Percentiles rank a stretch among this genome's conserved stretches.
These are phyloP conservation scores for Neofusicoccum cordaticola DNA, from an alignment of 2,329 filamentous ascomycete species.

Conservation along the genomic window DNA sequence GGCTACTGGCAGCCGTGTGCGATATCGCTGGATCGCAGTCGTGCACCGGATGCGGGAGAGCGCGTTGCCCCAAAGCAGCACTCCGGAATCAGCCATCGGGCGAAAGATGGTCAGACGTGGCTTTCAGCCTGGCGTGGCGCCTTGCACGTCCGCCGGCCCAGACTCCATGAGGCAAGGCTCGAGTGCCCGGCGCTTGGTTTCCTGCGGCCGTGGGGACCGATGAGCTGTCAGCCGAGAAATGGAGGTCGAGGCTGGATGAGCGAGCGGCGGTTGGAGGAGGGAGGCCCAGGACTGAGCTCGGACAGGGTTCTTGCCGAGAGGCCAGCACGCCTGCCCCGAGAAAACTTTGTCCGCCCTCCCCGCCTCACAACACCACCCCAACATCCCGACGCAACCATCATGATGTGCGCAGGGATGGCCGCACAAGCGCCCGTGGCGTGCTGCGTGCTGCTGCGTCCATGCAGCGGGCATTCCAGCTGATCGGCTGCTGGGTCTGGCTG, in stretches of 20 bases:
- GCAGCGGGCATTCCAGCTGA: neutral
- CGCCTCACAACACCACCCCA: neutral
- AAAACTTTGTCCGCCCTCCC: neutral
- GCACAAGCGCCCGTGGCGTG: neutral
- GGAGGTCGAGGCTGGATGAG: neutral
- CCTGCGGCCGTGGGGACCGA: neutral
- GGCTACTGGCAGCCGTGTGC: neutral
- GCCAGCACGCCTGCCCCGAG: neutral
- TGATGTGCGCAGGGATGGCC: conserved; percentile 8
- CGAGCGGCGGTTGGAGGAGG: neutral
- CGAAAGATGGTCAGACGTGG: neutral
- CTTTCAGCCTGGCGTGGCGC: neutral
- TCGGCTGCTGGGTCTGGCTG: neutral
- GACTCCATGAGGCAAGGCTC: neutral
- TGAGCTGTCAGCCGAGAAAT: neutral
- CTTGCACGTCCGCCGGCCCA: neutral
- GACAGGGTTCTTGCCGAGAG: neutral
- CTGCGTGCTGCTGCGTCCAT: neutral
- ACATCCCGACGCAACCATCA: neutral
- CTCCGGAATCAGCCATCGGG: neutral
- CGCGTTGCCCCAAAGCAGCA: neutral
- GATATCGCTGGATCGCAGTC: neutral
- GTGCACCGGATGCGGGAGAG: neutral
- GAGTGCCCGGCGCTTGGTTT: neutral
- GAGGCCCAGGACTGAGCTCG: neutral